Conservation (phyloP, 164 flowering plant genomes). For the Magnolia changhungtana region DNA sequence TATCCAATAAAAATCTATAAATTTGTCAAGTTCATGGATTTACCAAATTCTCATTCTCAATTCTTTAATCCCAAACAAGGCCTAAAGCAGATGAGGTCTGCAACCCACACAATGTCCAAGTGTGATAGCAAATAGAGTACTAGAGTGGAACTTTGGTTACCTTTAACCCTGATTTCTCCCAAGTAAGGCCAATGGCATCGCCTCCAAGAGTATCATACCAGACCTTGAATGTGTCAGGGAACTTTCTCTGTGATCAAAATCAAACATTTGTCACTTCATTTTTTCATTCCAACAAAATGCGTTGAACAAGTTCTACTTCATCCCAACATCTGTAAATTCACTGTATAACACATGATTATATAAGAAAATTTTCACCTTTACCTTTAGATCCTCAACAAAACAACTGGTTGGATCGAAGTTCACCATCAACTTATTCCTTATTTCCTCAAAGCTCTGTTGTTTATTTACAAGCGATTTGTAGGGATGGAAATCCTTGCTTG, state of each 20-base stretch:
- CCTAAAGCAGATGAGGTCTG: background rate
- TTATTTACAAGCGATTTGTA: conserved; percentile 39
- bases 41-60: too few relatives aligned
- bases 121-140: background rate
- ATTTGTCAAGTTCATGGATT: too few relatives aligned
- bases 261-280: background rate
- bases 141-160: conserved; percentile 27
- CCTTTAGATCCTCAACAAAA: conserved; percentile 68
- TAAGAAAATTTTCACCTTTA: conserved; percentile 18
- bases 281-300: background rate
- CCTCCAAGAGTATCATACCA: conserved; percentile 96
- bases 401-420: conserved; percentile 80
- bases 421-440: conserved; percentile 60
- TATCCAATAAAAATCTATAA: too few relatives aligned
- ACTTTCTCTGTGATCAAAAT: conserved; percentile 49
- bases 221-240: conserved; percentile 45
- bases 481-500: conserved; percentile 67
- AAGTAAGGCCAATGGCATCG: conserved; percentile 88
- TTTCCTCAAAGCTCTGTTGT: conserved; percentile 37
- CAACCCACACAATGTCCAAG: background rate
- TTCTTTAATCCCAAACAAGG: background rate
- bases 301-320: too few relatives aligned
- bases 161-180: conserved; percentile 54
- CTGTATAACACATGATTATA: background rate
- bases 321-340: background rate